Evolutionary conservation across 768 basidiomycete genomes (phyloP), one percentile per base, ranked within the genome.

Genomic region (Leccinum boreale): DNA sequence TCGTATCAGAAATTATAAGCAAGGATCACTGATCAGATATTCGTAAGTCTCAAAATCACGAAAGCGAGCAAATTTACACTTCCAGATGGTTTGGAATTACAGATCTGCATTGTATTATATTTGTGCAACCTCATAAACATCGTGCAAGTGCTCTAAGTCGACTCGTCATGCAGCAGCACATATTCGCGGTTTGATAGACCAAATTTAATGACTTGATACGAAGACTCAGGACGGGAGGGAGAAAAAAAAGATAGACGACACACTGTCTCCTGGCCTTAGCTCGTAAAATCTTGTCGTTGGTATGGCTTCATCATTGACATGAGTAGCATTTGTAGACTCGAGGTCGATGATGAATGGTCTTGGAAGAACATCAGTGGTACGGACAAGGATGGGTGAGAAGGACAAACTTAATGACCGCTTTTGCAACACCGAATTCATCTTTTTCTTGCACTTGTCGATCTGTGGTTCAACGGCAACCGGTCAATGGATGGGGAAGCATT

Each of bases 311-410:
- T 87, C 92, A 66, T 98, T 98, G 48, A 99, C 96, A 63, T 84
- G 80, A 0, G 97, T 98, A 2, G 91, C 87, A 69, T 99, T 99
- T 3, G 97, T 98, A n/a, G 94, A 97, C 65, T 99, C 95, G 9
- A 99, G 84, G 74, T 99, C 97, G 58, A 99, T 97, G 51, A 99
- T 84, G 71, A 94, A 99, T 1, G 97, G 94, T 68, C 94, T 98
- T 53, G 19, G 28, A 33, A 46, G 23, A 59, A 35, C 23, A 12
- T 68, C 35, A 62, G 24, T 21, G 36, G 39, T 19, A 60, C 23
- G 36, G 28, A 63, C 50, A 61, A 36, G 29, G 11, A 12, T 36
- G n/a, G 55, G 44, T 8, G 35, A 19, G 21, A 49, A 53, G 19
- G 8, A 80, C 91, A 46, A 50, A 96, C 96, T 98, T 99, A 47